Conservation (phyloP, 169 alveolate genomes). For the Theileria annulata region DNA sequence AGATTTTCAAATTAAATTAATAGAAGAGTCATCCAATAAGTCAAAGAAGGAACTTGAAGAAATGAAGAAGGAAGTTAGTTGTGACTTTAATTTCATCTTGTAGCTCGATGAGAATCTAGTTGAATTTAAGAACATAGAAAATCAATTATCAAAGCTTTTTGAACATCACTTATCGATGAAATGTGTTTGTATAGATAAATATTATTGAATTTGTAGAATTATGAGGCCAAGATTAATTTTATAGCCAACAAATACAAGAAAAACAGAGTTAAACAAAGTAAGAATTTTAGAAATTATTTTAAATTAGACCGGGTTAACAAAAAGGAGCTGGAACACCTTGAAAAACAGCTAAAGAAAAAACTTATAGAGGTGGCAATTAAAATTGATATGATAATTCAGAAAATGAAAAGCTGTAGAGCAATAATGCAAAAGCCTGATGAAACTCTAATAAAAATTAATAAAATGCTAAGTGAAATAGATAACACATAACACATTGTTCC, state of each 20-base stretch:
- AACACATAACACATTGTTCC: not conserved
- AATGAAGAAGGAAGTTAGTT: slow-evolving; percentile 14
- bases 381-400: slow-evolving; percentile 5
- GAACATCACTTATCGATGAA: slow-evolving; percentile 28
- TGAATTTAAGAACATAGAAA: slow-evolving; percentile 31
- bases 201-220: slow-evolving; percentile 18
- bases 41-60: slow-evolving; percentile 26
- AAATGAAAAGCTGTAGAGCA: slow-evolving; percentile 38
- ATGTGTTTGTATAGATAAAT: slow-evolving; percentile 2
- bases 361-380: slow-evolving; percentile 16
- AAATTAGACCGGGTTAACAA: slow-evolving; percentile 27
- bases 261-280: slow-evolving; percentile 39
- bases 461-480: slow-evolving; percentile 49
- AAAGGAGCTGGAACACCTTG: slow-evolving; percentile 29
- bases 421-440: slow-evolving; percentile 43
- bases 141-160: slow-evolving; percentile 16
- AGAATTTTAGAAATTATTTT: too few relatives aligned
- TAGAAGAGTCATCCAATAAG: slow-evolving; percentile 4
- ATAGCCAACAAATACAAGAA: slow-evolving; percentile 26
- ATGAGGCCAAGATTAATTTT: slow-evolving; percentile 18
- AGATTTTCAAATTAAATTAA: slow-evolving; percentile 35
- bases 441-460: slow-evolving; percentile 36
- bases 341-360: slow-evolving; percentile 39
- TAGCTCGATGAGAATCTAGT: slow-evolving; percentile 25
- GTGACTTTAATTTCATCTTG: not conserved